Conservation (phyloP, 2,329 filamentous ascomycete genomes). For the Stemphylium vesicarium region DNA sequence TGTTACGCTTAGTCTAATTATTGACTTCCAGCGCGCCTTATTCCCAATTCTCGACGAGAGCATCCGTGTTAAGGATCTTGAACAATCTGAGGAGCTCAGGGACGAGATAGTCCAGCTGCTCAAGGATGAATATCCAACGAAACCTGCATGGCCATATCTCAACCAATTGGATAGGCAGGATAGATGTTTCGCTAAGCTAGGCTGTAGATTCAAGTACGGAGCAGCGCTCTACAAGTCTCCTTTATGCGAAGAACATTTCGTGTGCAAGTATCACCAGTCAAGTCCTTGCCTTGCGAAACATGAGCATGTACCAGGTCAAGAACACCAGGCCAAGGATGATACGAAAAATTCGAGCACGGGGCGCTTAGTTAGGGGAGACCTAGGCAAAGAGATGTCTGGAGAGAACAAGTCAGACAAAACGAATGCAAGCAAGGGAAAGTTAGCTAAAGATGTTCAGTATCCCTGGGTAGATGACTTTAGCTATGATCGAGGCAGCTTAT, state of each 20-base stretch:
- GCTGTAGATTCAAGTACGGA: constrained; percentile 1
- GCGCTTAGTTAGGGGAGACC: not conserved
- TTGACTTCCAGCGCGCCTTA: constrained; percentile 6
- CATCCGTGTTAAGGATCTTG: constrained; percentile 5
- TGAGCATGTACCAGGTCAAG: not conserved
- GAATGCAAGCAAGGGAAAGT: not conserved
- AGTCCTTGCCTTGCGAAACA: not conserved
- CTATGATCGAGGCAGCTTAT: constrained; percentile 4
- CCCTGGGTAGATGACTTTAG: not conserved
- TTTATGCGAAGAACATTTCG: constrained; percentile 5
- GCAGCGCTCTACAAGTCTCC: constrained; percentile 3
- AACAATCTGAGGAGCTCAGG: constrained; percentile 1
- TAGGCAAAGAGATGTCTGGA: constrained; percentile 5
- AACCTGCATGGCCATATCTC: constrained; percentile 3
- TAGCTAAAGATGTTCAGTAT: constrained; percentile 4
- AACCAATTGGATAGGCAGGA: not conserved
- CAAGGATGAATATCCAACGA: not conserved
- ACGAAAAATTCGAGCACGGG: not conserved
- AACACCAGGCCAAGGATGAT: not conserved
- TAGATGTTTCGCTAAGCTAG: not conserved
- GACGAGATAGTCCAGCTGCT: not conserved
- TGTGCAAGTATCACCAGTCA: not conserved
- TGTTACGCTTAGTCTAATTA: constrained; percentile 5
- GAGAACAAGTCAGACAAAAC: not conserved
- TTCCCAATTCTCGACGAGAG: constrained; percentile 1